Percentiles rank a stretch among this genome's conserved stretches.
Conservation (phyloP, 495 filamentous ascomycete species). For the Acidiella bohemica region DNA sequence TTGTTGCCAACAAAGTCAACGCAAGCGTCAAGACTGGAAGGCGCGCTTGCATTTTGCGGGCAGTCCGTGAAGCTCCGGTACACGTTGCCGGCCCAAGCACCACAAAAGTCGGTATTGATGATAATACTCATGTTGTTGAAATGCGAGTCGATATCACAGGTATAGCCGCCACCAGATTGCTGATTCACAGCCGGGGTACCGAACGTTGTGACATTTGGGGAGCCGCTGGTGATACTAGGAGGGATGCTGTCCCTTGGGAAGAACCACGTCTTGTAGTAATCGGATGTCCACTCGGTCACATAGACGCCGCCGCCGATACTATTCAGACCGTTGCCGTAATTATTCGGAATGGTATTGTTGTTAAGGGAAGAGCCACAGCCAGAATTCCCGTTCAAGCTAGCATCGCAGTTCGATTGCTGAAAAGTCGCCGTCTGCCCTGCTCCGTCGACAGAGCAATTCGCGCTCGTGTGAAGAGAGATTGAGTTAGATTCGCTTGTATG, state of each 20-base stretch:
- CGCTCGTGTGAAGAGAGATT: constrained; percentile 59
- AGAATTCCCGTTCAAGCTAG: constrained; percentile 1
- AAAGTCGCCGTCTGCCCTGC: constrained; percentile 37
- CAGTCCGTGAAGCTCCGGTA: constrained; percentile 7
- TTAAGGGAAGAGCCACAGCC: constrained; percentile 16
- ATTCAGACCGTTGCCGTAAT: constrained; percentile 18
- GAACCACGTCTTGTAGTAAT: constrained; percentile 18
- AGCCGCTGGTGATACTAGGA: constrained; percentile 9
- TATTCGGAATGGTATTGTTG: constrained; percentile 28
- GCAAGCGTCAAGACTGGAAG: constrained; percentile 5
- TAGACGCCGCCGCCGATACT: constrained; percentile 18
- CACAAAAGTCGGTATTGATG: constrained; percentile 39
- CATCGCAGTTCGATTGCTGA: constrained; percentile 38
- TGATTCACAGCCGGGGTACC: constrained; percentile 54
- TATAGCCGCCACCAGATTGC: constrained; percentile 24
- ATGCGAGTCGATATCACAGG: constrained; percentile 33
- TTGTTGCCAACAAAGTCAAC: constrained; percentile 23
- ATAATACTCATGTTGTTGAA: constrained; percentile 37
- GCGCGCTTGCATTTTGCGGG: constrained; percentile 6
- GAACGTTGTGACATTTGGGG: constrained; percentile 39
- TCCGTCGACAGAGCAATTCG: constrained; percentile 44
- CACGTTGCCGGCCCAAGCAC: constrained; percentile 29
- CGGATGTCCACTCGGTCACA: constrained; percentile 20
- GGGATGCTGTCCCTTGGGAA: constrained; percentile 16
- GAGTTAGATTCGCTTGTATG: constrained; percentile 47